Evolutionary conservation across 2,329 filamentous ascomycete species (phyloP), one percentile per base, ranked within the genome.

Genomic region (Phialophora macrospora): DNA sequence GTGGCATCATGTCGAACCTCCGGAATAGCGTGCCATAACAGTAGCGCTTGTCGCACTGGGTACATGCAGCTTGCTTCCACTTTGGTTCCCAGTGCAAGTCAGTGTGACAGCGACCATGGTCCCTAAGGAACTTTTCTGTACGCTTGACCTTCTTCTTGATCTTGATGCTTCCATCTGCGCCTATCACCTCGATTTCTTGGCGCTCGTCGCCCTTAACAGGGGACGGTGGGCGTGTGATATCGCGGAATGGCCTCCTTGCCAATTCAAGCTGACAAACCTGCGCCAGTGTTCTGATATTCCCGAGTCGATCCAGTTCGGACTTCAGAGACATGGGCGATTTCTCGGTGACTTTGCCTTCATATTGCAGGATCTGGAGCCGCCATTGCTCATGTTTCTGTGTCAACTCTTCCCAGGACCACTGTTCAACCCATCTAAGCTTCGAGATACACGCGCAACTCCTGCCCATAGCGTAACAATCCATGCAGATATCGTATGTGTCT

Each of bases 401-500:
- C 11, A 99, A 82, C 14, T 93, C 87, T 49, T 87, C 84, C 93
- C 93, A 98, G 12, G 86, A 81, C 84, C 93, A 97, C 75, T 98
- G 95, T 75, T 99, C 93, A 58, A 92, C 92, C 93, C 94, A 99
- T 67, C 86, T 87, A 11, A 97, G 84, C 11, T 88, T 88, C 3
- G 93, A 96, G 58, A 96, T 85, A 74, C 95, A 99, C 2, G 86
- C 87, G 75, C 95, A 99, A 54, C 93, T 97, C 59, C 95, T 87
- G 24, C 95, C 95, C 90, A 98, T 96, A n/a, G 88, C 90, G 74
- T 96, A 99, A 75, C 95, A 99, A 72, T 99, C 95, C 91, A 99
- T 93, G 74, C 95, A 99, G 24, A 99, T 85, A 76, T 99, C 95
- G 75, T 98, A 99, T 0, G 91, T 91, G 74, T 98, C 88, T 34